These are phyloP conservation scores for Flaveria trinervia DNA, from an alignment of 129 eudicot genomes.

Conservation along the genomic window DNA sequence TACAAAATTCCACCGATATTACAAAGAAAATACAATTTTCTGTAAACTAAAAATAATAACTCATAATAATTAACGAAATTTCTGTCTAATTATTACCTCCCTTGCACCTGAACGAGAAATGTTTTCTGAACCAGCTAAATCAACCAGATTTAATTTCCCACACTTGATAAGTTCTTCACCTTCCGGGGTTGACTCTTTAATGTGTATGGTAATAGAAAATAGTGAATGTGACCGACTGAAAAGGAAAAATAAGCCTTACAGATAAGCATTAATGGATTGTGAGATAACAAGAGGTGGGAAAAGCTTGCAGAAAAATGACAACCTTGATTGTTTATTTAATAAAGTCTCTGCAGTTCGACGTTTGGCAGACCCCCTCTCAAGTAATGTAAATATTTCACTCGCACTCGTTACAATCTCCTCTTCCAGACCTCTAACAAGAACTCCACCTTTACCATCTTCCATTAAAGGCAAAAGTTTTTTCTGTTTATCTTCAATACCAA, in stretches of 20 bases:
- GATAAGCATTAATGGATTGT: not conserved
- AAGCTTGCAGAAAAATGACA: slow-evolving; percentile 10
- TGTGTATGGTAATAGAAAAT: slow-evolving; percentile 93
- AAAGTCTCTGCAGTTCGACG: slow-evolving; percentile 98
- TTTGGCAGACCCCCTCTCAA: slow-evolving; percentile 96
- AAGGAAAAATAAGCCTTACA: slow-evolving; percentile 10
- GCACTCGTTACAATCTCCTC: slow-evolving; percentile 98
- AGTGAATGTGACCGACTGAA: slow-evolving; percentile 97
- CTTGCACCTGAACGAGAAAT: slow-evolving; percentile 98
- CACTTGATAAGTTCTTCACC: slow-evolving; percentile 99
- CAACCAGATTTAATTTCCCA: slow-evolving; percentile 93
- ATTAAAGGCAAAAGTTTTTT: slow-evolving; percentile 82
- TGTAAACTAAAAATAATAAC: not conserved
- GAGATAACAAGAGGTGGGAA: not conserved
- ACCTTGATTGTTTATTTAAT: slow-evolving; percentile 95
- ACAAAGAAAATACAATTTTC: not conserved
- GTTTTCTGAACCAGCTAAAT: slow-evolving; percentile 98
- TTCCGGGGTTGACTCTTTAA: slow-evolving; percentile 97
- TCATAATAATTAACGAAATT: not conserved
- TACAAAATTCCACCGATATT: slow-evolving; percentile 8
- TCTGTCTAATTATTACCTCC: slow-evolving; percentile 53
- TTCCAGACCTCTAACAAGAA: slow-evolving; percentile 94
- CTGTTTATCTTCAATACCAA: slow-evolving; percentile 75
- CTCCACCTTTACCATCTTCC: slow-evolving; percentile 99
- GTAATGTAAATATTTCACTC: slow-evolving; percentile 86